Evolutionary conservation across 1,139 yeast species (phyloP), one percentile per base, ranked within the genome.

Genomic region (Pichia inconspicua): DNA sequence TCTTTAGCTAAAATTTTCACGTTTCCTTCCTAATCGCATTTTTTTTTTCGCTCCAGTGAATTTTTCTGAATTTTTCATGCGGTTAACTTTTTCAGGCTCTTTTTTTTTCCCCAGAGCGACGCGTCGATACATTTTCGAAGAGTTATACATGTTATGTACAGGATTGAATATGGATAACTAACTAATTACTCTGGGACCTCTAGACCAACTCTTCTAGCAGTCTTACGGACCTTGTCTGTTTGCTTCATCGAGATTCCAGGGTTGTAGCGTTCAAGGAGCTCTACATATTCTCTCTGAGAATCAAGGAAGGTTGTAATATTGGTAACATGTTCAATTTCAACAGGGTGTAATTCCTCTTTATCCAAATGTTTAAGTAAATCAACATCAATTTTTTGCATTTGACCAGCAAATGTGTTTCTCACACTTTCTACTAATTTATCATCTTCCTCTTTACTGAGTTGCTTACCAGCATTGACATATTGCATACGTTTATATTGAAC

Each of bases 181-280:
- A 10, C 2, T 8, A 8, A 25, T 48, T 51, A 58, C 45, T 67
- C 68, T 1, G 86, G 87, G 15, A 81, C 68, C 48, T 77, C 76
- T 48, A 90, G 73, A 0, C 98, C 98, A 14, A 92, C 98, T 54
- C 82, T 75, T 50, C 82, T 75, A 5, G 97, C 98, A 4, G 95
- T 83, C 60, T 77, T 78, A 58, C 80, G 72, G 27, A 90, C 82
- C 50, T 84, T 81, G 53, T 90, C 96, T 49, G 77, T 78, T 59
- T 85, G 95, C 32, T 80, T 76, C 80, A 84, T 77, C 39, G 78
- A 77, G 54, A 85, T 73, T 1, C 95, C 95, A 2, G 95, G 92
- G 60, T 90, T 88, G 66, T 90, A 90, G 56, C 95, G 75, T 55
- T 85, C 94, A 46, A 90, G 71, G 48, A 92, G 73, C 55, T 84